Base-by-base conservation (phyloP, 208 protist species). In the Wallacemonas sp. region DNA sequence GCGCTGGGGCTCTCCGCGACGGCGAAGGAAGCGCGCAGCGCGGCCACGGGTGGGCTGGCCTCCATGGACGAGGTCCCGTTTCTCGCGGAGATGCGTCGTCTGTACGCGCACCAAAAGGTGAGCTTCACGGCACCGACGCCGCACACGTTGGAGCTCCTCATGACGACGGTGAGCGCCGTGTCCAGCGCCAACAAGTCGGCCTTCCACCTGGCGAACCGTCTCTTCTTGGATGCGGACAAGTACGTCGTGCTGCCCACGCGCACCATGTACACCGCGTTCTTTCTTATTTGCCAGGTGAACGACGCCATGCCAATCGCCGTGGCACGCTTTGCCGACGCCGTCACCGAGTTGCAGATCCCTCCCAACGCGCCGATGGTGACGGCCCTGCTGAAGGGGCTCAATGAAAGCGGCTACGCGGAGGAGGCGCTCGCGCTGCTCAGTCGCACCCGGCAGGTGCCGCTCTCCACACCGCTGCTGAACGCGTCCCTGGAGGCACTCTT, bases 211-310 rank as follows among this genome's bases (percentile, higher is more conserved):
- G 80, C 89, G 1, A 84, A 91, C 36, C 80, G 87, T 10, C 62
- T 97, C 5, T 65, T 92, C n/a, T 59, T 95, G 10, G 91, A 97
- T 50, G 76, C 75, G 2, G 86, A 94, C 73, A 76, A 76, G 61
- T 94, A 84, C 55, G 85, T 93, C 25, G 57, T 93, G 20, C 70
- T 94, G 22, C 88, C 91, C 25, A 93, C 89, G 2, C 83, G 87
- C 38, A 90, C 82, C 25, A 97, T 84, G 2, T 93, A 91, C 70
- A 76, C 91, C 8, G 83, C 88, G 11, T 97, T 84, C 65, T 91
- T 97, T 57, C 67, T 55, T 18, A 77, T 97, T 12, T 97, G 91
- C 61, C 71, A 66, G 28, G 57, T 79, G 16, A 84, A 92, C 61
- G 81, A 92, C 52, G 81, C 81, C 48, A 85, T 97, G 91, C 49